phyloP scores from a whole-genome alignment of 1,139 yeast genomes.

The Kodamaea fungicola region DNA sequence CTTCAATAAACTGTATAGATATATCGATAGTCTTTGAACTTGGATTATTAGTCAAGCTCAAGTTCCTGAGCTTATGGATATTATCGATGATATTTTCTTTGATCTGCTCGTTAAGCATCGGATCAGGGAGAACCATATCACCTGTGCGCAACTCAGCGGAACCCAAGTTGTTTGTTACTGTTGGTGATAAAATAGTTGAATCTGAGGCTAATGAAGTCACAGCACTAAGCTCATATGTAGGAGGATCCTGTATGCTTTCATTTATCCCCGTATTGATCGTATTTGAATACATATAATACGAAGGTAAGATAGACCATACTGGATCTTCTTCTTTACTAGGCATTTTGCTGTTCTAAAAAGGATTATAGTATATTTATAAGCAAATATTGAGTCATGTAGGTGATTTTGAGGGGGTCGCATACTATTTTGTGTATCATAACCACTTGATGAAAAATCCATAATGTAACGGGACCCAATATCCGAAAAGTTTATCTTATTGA shows the following conservation, averaged over 20 bases:
- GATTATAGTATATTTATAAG: too few species aligned
- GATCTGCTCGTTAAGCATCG: conserved; percentile 1
- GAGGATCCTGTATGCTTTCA: conserved; percentile 5
- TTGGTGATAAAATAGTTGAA: neutral
- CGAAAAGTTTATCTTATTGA: too few species aligned
- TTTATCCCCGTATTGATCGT: conserved; percentile 7
- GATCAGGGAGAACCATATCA: neutral
- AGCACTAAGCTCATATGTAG: conserved; percentile 8
- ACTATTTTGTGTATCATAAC: too few species aligned
- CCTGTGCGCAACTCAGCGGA: neutral
- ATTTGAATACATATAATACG: conserved; percentile 22
- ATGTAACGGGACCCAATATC: too few species aligned
- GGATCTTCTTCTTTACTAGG: conserved; percentile 7
- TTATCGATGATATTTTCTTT: conserved; percentile 38
- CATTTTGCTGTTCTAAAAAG: too few species aligned
- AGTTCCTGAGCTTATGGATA: conserved; percentile 31
- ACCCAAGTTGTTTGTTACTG: neutral
- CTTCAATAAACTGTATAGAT: conserved; percentile 32
- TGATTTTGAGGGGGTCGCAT: too few species aligned
- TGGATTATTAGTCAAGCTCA: conserved; percentile 27
- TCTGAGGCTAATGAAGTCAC: conserved; percentile 1
- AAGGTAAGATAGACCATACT: conserved; percentile 29
- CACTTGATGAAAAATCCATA: too few species aligned
- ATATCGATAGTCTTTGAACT: conserved; percentile 27
- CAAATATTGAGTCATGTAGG: too few species aligned